Conservation (phyloP, 139 green algal genomes). For the Coelastrella sp. region DNA sequence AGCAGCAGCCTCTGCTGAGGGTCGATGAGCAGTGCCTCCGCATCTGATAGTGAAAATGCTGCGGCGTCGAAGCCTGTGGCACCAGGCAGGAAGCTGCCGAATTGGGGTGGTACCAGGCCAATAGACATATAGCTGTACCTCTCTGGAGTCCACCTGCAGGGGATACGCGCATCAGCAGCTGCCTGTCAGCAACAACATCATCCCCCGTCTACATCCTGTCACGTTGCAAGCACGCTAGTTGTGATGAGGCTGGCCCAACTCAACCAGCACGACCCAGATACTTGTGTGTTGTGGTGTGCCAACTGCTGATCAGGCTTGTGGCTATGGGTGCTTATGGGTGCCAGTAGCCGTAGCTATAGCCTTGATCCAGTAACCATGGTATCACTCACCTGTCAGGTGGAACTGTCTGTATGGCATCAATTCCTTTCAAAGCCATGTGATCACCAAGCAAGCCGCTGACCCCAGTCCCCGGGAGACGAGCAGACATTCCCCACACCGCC, state of each 20-base stretch:
- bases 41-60: slow-evolving; percentile 69
- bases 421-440: background rate
- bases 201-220: too few relatives aligned
- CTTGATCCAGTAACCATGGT: background rate
- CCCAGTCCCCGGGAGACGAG: background rate
- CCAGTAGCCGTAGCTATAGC: too few relatives aligned
- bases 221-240: background rate
- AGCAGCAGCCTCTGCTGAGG: slow-evolving; percentile 91
- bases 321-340: too few relatives aligned
- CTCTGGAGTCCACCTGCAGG: slow-evolving; percentile 35
- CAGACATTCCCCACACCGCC: slow-evolving; percentile 14
- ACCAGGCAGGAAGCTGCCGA: slow-evolving; percentile 60
- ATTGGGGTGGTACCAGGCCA: slow-evolving; percentile 33
- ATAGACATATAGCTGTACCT: background rate
- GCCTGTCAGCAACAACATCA: background rate
- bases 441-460: background rate
- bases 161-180: too few relatives aligned
- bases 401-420: slow-evolving; percentile 21
- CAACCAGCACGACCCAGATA: background rate
- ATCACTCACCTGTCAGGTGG: slow-evolving; percentile 22
- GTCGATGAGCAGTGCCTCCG: slow-evolving; percentile 83
- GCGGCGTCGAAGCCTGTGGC: slow-evolving; percentile 79
- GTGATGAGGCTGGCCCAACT: background rate
- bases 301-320: background rate
- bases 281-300: background rate